Percentiles rank a stretch among this genome's conserved stretches.
These are phyloP conservation scores for Komagataella populi DNA, from an alignment of 805 yeast species.

Conservation along the genomic window DNA sequence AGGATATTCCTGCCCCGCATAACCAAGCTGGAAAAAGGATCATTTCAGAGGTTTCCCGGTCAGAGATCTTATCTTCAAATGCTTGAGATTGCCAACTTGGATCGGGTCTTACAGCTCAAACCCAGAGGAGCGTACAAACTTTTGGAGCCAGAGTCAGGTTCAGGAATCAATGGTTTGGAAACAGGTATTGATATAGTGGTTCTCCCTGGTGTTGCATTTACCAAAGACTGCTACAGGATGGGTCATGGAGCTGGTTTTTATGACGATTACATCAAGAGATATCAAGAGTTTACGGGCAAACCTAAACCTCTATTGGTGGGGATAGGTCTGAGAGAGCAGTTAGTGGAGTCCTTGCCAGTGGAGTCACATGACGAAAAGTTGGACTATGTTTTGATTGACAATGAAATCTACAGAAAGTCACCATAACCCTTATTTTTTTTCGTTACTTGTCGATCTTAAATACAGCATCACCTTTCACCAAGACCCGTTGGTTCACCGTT, in stretches of 20 bases:
- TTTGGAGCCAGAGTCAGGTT: constrained; percentile 42
- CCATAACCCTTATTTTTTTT: background rate
- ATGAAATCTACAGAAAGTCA: constrained; percentile 8
- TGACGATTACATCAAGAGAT: constrained; percentile 57
- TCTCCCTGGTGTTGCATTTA: constrained; percentile 81
- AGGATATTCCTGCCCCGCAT: constrained; percentile 43
- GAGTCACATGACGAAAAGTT: constrained; percentile 54
- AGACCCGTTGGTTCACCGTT: constrained; percentile 32
- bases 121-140: constrained; percentile 62
- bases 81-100: constrained; percentile 28
- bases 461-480: constrained; percentile 44
- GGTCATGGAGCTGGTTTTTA: constrained; percentile 95
- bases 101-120: constrained; percentile 28
- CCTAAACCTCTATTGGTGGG: constrained; percentile 38
- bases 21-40: constrained; percentile 16
- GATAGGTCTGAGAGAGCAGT: constrained; percentile 50
- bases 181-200: constrained; percentile 55
- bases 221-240: constrained; percentile 31
- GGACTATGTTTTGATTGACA: constrained; percentile 38
- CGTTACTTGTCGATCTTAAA: background rate
- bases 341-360: constrained; percentile 34
- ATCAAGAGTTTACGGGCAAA: constrained; percentile 18
- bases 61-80: constrained; percentile 40
- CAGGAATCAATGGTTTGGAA: constrained; percentile 3
- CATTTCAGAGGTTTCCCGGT: constrained; percentile 9